Evolutionary conservation across 768 basidiomycete species (phyloP), one percentile per base, ranked within the genome.

Genomic region (Astraeus odoratus): DNA sequence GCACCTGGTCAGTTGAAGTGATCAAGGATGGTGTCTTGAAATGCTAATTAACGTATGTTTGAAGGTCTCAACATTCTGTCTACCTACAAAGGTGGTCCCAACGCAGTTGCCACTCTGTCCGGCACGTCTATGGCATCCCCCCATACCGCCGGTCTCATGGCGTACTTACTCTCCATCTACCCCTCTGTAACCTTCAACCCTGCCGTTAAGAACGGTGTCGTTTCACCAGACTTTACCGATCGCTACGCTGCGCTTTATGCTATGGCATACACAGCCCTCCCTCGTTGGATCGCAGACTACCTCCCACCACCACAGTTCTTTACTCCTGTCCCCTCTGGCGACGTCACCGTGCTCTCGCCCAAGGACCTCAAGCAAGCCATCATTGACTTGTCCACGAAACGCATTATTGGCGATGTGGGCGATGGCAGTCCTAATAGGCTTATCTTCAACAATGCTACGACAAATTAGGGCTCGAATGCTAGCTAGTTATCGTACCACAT

Each of bases 81-180:
- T 29, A 95, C 89, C 43, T 96, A 80, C 72, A 90, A 75, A 48
- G 81, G 81, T 25, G 74, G 77, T 48, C 63, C 60, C 47, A 59
- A 50, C 4, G 77, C 86, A n/a, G 73, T 72, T 39, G 78, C 81
- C 55, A 87, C 83, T 8, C 78, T 96, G 53, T 91, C 88, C 1
- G 91, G 91, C 34, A 93, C 91, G 7, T 91, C 87, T 13, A 96
- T 96, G 92, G 93, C 94, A 12, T 88, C 88, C 6, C 95, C 95
- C 37, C 93, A 95, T 69, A 81, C 78, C 34, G 87, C 88, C 46
- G 95, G 95, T 53, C 68, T 96, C 43, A 69, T 90, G 42, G 94
- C 94, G 10, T 98, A 98, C 75, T 76, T 92, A 51, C 78, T 98
- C 47, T 92, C 90, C 20, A 76, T 95, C 57, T 86, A 93, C 68